Evolutionary conservation across 1,139 yeast genomes (phyloP).

Genomic region (Maudiozyma humilis): DNA sequence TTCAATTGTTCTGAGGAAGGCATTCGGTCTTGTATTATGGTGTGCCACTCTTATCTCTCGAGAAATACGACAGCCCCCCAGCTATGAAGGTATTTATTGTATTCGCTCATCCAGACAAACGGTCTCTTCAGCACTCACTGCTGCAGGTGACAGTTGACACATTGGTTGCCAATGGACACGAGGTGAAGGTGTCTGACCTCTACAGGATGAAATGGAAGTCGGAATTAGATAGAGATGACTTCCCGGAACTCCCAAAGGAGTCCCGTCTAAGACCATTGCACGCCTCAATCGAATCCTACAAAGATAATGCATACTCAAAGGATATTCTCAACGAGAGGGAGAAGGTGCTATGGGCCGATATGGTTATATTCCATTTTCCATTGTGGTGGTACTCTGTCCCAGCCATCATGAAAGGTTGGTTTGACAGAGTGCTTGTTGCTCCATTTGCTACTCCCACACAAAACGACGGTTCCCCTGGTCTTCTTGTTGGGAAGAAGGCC

Average conservation of each 20-base stretch:
- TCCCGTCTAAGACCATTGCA: slow-evolving; percentile 9
- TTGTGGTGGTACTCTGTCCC: slow-evolving; percentile 27
- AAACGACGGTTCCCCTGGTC: slow-evolving; percentile 11
- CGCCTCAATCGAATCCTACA: slow-evolving; percentile 14
- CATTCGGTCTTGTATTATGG: too few relatives aligned
- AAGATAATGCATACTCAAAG: slow-evolving; percentile 11
- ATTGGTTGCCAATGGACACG: slow-evolving; percentile 18
- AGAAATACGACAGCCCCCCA: too few relatives aligned
- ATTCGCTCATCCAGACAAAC: slow-evolving; percentile 23
- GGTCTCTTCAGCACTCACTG: slow-evolving; percentile 19
- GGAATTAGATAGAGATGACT: slow-evolving; percentile 17
- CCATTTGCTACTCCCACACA: slow-evolving; percentile 21
- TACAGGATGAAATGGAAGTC: slow-evolving; percentile 20
- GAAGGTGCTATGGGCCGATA: slow-evolving; percentile 28
- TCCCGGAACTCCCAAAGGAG: slow-evolving; percentile 9
- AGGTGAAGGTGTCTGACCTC: slow-evolving; percentile 22
- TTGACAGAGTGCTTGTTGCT: slow-evolving; percentile 21
- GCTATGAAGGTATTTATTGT: slow-evolving; percentile 20
- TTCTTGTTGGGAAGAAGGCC: slow-evolving; percentile 19
- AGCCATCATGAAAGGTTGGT: slow-evolving; percentile 26
- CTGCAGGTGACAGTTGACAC: slow-evolving; percentile 12
- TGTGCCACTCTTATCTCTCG: too few relatives aligned
- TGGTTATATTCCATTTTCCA: slow-evolving; percentile 23
- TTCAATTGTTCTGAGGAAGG: too few relatives aligned
- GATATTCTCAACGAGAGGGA: slow-evolving; percentile 17